Evolutionary conservation across 495 filamentous ascomycete species (phyloP), one percentile per base, ranked within the genome.

Genomic region (Aspergillus sclerotiicarbonarius): DNA sequence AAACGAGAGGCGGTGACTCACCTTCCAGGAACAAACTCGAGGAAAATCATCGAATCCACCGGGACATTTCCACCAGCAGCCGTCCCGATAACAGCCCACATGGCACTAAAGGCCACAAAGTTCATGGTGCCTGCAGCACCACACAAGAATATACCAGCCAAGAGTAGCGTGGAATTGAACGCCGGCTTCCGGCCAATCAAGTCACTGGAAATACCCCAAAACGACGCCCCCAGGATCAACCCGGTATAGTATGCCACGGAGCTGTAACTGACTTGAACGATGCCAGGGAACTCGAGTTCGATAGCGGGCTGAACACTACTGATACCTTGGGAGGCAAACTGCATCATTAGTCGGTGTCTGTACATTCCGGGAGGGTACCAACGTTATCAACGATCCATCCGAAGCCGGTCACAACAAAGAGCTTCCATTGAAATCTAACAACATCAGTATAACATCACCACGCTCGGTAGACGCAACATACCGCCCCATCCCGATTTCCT

Each of bases 361-460:
- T 0, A 7, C 18, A 6, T 0, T 20, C 19, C 2, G 21, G 19
- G 33, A 44, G 25, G 18, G 15, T 29, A 60, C 62, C 13, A 56
- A 69, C 69, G 33, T 71, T 71, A 54, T 74, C 71, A 3, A 74
- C 67, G 19, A 71, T 67, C 65, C 65, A 74, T 30, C 71, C 69
- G 33, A 74, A 74, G 0, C 71, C 71, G 29, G 69, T 70, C 0
- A 71, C 62, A 9, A 69, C 58, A 31, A 70, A 74, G 0, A 74
- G 61, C 29, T 66, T 67, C 65, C 65, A 74, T 64, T 74, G 71
- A 19, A 70, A 74, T 32, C 68, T 73, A 30, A 1, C 12, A 3
- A 20, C 13, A 37, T 66, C 16, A 64, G 46, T 15, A 32, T 37
- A 0, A 18, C 25, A 4, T 12, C 21, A 19, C 8, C 6, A 18